Evolutionary conservation across 2,329 filamentous ascomycete species (phyloP), one percentile per base, ranked within the genome.

Genomic region (Cryphonectria parasitica): DNA sequence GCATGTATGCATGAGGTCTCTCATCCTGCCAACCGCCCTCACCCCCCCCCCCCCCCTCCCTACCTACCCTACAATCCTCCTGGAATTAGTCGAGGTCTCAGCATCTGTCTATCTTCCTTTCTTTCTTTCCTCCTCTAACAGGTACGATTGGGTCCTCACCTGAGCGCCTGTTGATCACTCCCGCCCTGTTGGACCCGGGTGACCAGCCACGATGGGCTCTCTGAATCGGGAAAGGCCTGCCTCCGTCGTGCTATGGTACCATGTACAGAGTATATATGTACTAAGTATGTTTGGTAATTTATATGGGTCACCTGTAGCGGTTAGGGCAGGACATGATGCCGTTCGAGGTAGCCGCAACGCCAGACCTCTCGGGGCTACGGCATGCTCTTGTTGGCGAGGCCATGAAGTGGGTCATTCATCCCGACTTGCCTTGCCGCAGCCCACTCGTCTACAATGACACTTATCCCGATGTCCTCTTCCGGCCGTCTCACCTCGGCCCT

Each of bases 341-440:
- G 66, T 62, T 28, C 3, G 28, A 49, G 36, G 68, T n/a, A 69
- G 69, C 69, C 69, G 69, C 64, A 61, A 36, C 64, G 25, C 43
- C 65, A 43, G 62, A n/a, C 58, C 45, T n/a, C 34, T 64, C 67
- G 63, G 69, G 54, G 41, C 62, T 66, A 39, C n/a, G 13, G 69
- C 54, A n/a, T 62, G 62, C 63, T 61, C 69, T 63, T 61, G 65
- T 45, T n/a, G 28, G 45, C 36, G 54, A 43, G n/a, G 34, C 67
- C 45, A 68, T 70, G 54, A 60, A 31, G 65, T 54, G 43, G 34
- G 31, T n/a, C 39, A 49, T 65, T 67, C 39, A 56, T 70, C 58
- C 71, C 71, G 71, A 70, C 31, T 43, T 19, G 54, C 28, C 68
- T 61, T 70, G 71, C 68, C 68, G 65, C 41, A 8, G 15, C 41